Conservation (phyloP, 2,329 filamentous ascomycete species). For the Aspergillus puulaauensis region DNA sequence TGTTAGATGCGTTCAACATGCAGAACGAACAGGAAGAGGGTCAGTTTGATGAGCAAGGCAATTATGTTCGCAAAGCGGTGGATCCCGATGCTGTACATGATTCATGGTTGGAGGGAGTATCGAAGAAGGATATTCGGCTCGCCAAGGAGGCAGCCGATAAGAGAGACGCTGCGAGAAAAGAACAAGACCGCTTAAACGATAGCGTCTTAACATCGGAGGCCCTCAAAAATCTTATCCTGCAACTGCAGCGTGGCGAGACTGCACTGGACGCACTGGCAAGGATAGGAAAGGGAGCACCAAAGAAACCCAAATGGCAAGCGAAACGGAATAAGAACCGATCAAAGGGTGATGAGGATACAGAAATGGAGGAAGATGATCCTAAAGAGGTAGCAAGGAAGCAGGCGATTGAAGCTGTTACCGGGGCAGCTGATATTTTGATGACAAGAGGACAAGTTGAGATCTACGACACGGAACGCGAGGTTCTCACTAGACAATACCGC, state of each 20-base stretch:
- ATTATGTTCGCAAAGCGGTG: constrained; percentile 83
- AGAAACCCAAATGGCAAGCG: constrained; percentile 63
- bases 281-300: constrained; percentile 65
- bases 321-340: constrained; percentile 53
- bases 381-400: constrained; percentile 69
- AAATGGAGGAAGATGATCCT: constrained; percentile 69
- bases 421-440: constrained; percentile 82
- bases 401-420: constrained; percentile 79
- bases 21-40: constrained; percentile 87
- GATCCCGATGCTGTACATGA: constrained; percentile 92
- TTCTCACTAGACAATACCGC: constrained; percentile 77
- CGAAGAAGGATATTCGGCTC: constrained; percentile 87
- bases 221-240: constrained; percentile 68
- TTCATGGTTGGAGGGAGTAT: constrained; percentile 86
- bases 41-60: constrained; percentile 84
- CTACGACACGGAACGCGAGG: constrained; percentile 84
- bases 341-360: constrained; percentile 59
- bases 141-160: constrained; percentile 86
- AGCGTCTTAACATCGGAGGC: constrained; percentile 70
- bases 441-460: constrained; percentile 83
- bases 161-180: constrained; percentile 72
- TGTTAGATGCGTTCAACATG: constrained; percentile 96
- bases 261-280: constrained; percentile 83
- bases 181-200: constrained; percentile 73
- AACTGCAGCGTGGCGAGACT: constrained; percentile 78